A percentile compares a stretch with the other conserved stretches of the same genome.
Evolutionary conservation across 495 filamentous ascomycete species (phyloP).

Genomic region (Tuber aestivum): DNA sequence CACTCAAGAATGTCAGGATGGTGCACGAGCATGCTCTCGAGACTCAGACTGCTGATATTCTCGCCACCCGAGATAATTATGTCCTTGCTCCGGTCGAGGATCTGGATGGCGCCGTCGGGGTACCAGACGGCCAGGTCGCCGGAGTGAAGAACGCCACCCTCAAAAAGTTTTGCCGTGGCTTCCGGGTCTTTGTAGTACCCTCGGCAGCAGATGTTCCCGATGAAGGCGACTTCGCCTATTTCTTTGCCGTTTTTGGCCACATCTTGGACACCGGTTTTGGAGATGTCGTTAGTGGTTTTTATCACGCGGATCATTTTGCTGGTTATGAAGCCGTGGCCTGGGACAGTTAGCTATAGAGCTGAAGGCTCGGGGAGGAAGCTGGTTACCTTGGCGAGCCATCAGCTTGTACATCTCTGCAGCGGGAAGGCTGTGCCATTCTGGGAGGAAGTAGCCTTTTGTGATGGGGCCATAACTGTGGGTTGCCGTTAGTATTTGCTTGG

Average conservation of each 20-base stretch:
- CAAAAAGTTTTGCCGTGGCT: conserved; percentile 82
- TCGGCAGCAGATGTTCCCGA: conserved; percentile 84
- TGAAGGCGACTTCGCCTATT: conserved; percentile 87
- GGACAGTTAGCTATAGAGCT: not conserved
- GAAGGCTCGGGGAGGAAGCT: not conserved
- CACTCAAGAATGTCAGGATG: conserved; percentile 88
- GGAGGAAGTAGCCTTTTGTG: conserved; percentile 83
- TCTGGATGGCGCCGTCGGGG: conserved; percentile 80
- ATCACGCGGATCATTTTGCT: conserved; percentile 75
- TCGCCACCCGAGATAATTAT: conserved; percentile 98
- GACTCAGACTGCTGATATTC: conserved; percentile 89
- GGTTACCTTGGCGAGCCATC: conserved; percentile 78
- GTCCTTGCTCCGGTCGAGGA: conserved; percentile 90
- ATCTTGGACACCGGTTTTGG: conserved; percentile 61
- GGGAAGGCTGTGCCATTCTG: conserved; percentile 68
- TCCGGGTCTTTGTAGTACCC: conserved; percentile 87
- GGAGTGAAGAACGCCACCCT: conserved; percentile 77
- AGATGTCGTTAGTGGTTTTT: conserved; percentile 59
- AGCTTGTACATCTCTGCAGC: conserved; percentile 66
- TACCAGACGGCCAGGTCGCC: conserved; percentile 93
- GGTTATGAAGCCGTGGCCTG: conserved; percentile 77
- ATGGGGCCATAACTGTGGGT: conserved; percentile 69
- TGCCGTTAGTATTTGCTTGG: conserved; percentile 60
- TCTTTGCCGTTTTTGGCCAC: conserved; percentile 76
- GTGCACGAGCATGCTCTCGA: conserved; percentile 84